Evolutionary conservation across 2,329 filamentous ascomycete genomes (phyloP), one percentile per base, ranked within the genome.

Genomic region (Paradendryphiella salina): DNA sequence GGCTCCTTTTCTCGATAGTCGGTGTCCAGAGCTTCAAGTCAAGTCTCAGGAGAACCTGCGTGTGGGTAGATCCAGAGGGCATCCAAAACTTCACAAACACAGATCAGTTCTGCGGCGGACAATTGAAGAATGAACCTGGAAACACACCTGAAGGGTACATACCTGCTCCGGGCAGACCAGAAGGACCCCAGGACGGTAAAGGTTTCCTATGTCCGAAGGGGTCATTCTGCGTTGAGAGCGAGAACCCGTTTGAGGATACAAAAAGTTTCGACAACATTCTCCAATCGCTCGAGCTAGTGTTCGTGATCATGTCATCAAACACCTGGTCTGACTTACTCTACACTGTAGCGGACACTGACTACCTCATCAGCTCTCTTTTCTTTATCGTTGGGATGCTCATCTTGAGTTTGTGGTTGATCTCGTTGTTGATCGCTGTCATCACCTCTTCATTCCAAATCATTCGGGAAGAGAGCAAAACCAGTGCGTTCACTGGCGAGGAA

Each of bases 381-480:
- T 87, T 85, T 57, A 83, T 83, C 33, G 76, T 77, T 48, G 84
- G 80, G 1, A 93, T 96, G 69, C 85, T 99, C 65, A 90, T 99
- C 58, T 84, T 99, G 80, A 94, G 90, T 78, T 80, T 99, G 41
- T 99, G 94, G 94, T 83, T 99, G 65, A 91, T 95, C 57, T 97
- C 96, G 72, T 83, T 99, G 75, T 74, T 88, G 38, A 96, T 99
- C 67, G 94, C 94, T 3, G 94, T 99, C 65, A 99, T 99, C 69
- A 99, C 94, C 0, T 96, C 94, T 4, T 96, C 93, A 1, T 99
- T 99, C 67, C 94, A 99, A 71, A 89, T 99, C 59, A 99, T 99
- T 63, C 85, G 94, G 57, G 95, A 99, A 76, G 94, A 99, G 71
- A 96, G 90, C 75, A 92, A 88, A 73, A 86, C 88, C 26, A 96